Evolutionary conservation across 345 rosid species (phyloP).

Genomic region (Firmiana major): DNA sequence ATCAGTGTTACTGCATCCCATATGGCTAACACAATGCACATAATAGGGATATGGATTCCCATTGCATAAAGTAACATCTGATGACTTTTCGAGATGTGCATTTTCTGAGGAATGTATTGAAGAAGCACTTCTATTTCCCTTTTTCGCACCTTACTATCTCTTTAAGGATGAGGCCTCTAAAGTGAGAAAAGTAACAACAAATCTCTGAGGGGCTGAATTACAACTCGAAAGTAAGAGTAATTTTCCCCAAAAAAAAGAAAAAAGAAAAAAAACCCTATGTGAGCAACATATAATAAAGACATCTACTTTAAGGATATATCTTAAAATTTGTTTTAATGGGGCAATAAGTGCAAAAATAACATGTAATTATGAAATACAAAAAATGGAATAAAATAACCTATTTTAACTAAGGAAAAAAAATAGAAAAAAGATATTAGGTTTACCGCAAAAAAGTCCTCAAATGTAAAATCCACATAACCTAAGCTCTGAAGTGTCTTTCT

Average conservation of each 20-base stretch:
- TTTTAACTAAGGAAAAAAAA: neutral
- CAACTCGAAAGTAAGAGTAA: neutral
- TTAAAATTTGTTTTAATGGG: neutral
- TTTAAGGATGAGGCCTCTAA: neutral
- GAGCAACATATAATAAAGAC: neutral
- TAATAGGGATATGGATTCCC: neutral
- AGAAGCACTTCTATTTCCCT: neutral
- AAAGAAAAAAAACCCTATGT: too few species aligned
- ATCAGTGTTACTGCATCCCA: neutral
- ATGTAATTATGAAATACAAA: neutral
- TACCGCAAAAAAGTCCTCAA: slow-evolving; percentile 98
- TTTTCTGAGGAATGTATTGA: neutral
- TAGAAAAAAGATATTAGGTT: slow-evolving; percentile 1
- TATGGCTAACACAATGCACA: neutral
- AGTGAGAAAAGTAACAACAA: neutral
- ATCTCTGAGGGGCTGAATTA: neutral
- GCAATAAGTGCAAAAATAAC: neutral
- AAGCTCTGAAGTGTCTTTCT: slow-evolving; percentile 84
- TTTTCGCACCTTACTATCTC: neutral
- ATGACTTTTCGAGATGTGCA: neutral
- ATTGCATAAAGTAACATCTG: neutral
- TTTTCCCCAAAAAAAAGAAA: too few species aligned
- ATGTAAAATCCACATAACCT: slow-evolving; percentile 90
- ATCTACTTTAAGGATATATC: neutral
- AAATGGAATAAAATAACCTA: neutral